A percentile compares a stretch with the other conserved stretches of the same genome.
Evolutionary conservation across 768 basidiomycete species (phyloP).

Genomic region (Hypholoma sublateritium): DNA sequence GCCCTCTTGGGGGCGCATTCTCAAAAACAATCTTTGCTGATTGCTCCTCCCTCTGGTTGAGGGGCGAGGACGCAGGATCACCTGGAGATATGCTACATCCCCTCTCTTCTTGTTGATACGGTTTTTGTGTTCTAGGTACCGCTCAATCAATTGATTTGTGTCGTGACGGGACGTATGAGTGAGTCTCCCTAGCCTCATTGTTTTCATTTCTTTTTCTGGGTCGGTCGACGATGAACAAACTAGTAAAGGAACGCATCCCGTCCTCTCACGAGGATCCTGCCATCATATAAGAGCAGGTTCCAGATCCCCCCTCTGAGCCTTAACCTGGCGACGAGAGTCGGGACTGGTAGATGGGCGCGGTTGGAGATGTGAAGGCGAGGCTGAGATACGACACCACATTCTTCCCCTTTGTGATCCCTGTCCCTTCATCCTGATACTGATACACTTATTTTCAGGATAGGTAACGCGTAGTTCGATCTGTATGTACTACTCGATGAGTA

Average conservation of each 20-base stretch:
- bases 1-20: constrained; percentile 40
- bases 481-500: too few relatives aligned
- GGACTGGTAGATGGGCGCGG: constrained; percentile 55
- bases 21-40: constrained; percentile 96
- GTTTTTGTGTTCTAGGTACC: constrained; percentile 16
- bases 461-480: not conserved
- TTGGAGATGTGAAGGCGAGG: constrained; percentile 88
- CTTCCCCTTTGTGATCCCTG: not conserved
- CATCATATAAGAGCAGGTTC: constrained; percentile 17
- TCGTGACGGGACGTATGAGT: not conserved
- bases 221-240: constrained; percentile 74
- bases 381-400: constrained; percentile 50
- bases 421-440: not conserved
- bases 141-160: constrained; percentile 10
- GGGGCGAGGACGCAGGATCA: constrained; percentile 90
- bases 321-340: constrained; percentile 20
- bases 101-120: constrained; percentile 15
- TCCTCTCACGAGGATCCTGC: constrained; percentile 23
- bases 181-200: not conserved
- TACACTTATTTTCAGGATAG: not conserved
- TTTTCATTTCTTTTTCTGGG: not conserved
- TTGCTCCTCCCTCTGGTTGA: constrained; percentile 87
- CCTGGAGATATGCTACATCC: constrained; percentile 78
- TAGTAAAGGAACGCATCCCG: constrained; percentile 88
- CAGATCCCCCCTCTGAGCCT: constrained; percentile 29